A percentile compares a stretch with the other conserved stretches of the same genome.
Conservation (phyloP, 2,329 filamentous ascomycete species). For the Hirsutella rhossiliensis region DNA sequence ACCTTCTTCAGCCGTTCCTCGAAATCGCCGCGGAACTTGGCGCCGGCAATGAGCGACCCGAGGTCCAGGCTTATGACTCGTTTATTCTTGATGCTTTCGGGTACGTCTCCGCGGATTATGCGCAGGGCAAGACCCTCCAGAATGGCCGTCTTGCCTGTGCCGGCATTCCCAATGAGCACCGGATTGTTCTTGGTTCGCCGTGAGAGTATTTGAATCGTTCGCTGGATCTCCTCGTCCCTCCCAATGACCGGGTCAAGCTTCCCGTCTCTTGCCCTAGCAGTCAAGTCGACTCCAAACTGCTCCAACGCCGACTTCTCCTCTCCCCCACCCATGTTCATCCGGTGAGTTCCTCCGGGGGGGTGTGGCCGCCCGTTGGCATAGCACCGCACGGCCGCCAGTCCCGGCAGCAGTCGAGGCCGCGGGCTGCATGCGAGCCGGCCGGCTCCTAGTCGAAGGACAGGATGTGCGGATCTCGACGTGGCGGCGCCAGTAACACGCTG, state of each 20-base stretch:
- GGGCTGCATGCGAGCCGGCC: slow-evolving; percentile 10
- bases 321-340: slow-evolving; percentile 74
- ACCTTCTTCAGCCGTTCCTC: slow-evolving; percentile 89
- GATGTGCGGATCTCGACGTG: slow-evolving; percentile 15
- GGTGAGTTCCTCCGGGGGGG: slow-evolving; percentile 83
- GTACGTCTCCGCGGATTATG: slow-evolving; percentile 86
- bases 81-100: slow-evolving; percentile 93
- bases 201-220: slow-evolving; percentile 89
- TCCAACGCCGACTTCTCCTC: slow-evolving; percentile 79
- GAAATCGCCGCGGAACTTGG: slow-evolving; percentile 92
- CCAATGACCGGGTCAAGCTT: slow-evolving; percentile 96
- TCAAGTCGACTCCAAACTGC: slow-evolving; percentile 84
- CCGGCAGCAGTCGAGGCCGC: slow-evolving; percentile 22
- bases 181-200: slow-evolving; percentile 93
- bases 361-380: slow-evolving; percentile 68
- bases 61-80: slow-evolving; percentile 78
- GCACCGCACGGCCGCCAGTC: slow-evolving; percentile 25
- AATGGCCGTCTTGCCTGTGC: slow-evolving; percentile 89
- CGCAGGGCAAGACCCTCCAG: slow-evolving; percentile 81
- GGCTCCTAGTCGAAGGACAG: slow-evolving; percentile 13
- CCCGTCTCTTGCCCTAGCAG: slow-evolving; percentile 69
- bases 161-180: slow-evolving; percentile 82
- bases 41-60: slow-evolving; percentile 85
- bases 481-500: slow-evolving; percentile 23
- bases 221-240: slow-evolving; percentile 78